Conservation (phyloP, 164 flowering plant genomes). For the Akebia trifoliata region DNA sequence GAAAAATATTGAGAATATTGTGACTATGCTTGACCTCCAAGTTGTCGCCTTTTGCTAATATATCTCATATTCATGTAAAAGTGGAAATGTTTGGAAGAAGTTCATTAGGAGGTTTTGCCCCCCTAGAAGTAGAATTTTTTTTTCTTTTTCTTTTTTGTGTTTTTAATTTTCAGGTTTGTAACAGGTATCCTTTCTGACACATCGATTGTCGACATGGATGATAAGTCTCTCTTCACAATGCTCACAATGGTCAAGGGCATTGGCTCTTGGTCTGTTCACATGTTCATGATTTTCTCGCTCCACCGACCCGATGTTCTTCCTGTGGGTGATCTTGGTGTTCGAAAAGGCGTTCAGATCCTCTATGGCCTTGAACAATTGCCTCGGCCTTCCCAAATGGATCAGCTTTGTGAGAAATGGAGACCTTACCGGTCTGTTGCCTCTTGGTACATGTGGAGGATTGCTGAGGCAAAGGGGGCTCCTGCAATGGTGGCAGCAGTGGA, state of each 20-base stretch:
- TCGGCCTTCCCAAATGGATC: slow-evolving; percentile 93
- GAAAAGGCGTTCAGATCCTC: slow-evolving; percentile 83
- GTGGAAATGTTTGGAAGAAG: no score
- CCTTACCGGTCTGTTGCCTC: slow-evolving; percentile 90
- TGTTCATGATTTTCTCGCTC: slow-evolving; percentile 95
- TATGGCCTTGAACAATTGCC: slow-evolving; percentile 73
- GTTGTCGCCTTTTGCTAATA: no score
- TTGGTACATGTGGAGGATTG: slow-evolving; percentile 91
- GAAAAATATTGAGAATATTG: no score
- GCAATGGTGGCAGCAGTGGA: slow-evolving; percentile 30
- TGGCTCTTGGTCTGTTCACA: slow-evolving; percentile 95
- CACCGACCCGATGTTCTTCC: slow-evolving; percentile 96
- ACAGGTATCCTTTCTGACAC: slow-evolving; percentile 75
- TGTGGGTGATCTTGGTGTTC: slow-evolving; percentile 68
- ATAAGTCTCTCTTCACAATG: slow-evolving; percentile 83
- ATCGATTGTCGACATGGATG: slow-evolving; percentile 79
- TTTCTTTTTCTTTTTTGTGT: no score
- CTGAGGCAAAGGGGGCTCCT: slow-evolving; percentile 57
- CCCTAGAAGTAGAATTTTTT: no score
- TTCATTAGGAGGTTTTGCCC: no score
- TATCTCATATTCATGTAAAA: no score
- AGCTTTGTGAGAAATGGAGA: slow-evolving; percentile 86
- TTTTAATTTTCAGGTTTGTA: no score
- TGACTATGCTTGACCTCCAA: no score
- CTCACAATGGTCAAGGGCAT: slow-evolving; percentile 97